These are phyloP conservation scores for Nakazawaea wickerhamii DNA, from an alignment of 805 yeast genomes.

Conservation along the genomic window DNA sequence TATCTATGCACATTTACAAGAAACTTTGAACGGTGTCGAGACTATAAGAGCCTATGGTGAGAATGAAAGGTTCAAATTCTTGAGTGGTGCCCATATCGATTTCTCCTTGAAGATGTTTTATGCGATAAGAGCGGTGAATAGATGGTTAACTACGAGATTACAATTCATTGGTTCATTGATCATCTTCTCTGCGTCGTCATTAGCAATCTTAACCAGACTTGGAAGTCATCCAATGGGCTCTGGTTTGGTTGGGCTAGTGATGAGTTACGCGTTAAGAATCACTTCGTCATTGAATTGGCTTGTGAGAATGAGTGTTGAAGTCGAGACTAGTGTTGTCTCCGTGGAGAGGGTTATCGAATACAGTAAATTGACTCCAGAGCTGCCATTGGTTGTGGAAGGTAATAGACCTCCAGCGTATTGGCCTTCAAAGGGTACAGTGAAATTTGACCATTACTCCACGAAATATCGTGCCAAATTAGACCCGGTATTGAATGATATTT, in stretches of 20 bases:
- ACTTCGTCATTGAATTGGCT: constrained; percentile 96
- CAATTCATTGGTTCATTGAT: constrained; percentile 89
- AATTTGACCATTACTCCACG: constrained; percentile 71
- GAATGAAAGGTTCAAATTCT: constrained; percentile 51
- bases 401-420: constrained; percentile 60
- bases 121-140: constrained; percentile 87
- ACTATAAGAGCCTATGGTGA: constrained; percentile 74
- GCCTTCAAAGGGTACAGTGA: constrained; percentile 69
- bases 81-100: constrained; percentile 71
- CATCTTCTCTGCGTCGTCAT: constrained; percentile 79
- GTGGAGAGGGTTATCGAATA: constrained; percentile 67
- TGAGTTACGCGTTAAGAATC: constrained; percentile 87
- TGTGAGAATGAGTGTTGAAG: constrained; percentile 98
- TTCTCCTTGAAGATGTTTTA: constrained; percentile 87
- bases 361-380: constrained; percentile 57
- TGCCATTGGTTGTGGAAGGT: constrained; percentile 48
- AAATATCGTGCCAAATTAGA: constrained; percentile 80
- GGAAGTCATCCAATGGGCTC: constrained; percentile 33
- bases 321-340: constrained; percentile 91
- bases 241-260: constrained; percentile 88
- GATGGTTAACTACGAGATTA: constrained; percentile 96
- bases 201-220: constrained; percentile 55
- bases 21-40: constrained; percentile 68
- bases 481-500: constrained; percentile 66
- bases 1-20: constrained; percentile 80